Percentiles rank a stretch among this genome's conserved stretches.
These are phyloP conservation scores for Hymenoscyphus fructigenus DNA, from an alignment of 2,329 filamentous ascomycete genomes.

Conservation along the genomic window DNA sequence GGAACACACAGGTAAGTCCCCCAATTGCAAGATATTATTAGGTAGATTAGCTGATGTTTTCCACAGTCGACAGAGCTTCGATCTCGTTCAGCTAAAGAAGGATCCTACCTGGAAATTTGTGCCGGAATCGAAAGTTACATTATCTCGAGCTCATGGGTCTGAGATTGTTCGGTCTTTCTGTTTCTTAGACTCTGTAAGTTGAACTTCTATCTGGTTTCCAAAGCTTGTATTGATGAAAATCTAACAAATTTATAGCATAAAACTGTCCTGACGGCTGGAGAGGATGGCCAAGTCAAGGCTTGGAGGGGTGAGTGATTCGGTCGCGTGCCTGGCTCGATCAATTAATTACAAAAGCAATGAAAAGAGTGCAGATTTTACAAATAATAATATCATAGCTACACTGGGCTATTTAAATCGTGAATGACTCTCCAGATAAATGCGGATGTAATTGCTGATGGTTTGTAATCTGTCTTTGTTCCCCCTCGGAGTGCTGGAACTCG, in stretches of 20 bases:
- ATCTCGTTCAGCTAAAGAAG: constrained; percentile 59
- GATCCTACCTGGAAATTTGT: constrained; percentile 54
- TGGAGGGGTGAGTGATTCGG: constrained; percentile 36
- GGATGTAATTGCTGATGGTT: neutral
- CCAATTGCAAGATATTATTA: constrained; percentile 24
- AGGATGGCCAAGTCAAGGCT: constrained; percentile 42
- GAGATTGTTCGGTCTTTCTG: constrained; percentile 65
- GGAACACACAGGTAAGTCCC: constrained; percentile 64
- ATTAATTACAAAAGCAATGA: neutral
- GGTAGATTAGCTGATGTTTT: constrained; percentile 5
- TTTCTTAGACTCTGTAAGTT: constrained; percentile 55
- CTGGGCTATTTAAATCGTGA: neutral
- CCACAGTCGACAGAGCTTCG: constrained; percentile 54
- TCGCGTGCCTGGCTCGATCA: neutral
- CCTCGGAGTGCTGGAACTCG: neutral
- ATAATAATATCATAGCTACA: neutral
- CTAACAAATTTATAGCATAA: constrained; percentile 27
- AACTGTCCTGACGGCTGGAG: constrained; percentile 41
- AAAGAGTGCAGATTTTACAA: neutral
- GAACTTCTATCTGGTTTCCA: neutral
- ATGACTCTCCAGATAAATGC: neutral
- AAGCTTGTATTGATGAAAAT: neutral
- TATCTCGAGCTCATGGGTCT: constrained; percentile 61
- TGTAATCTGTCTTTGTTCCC: constrained; percentile 6
- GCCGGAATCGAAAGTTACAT: constrained; percentile 53